Evolutionary conservation across 2,329 filamentous ascomycete species (phyloP), one percentile per base, ranked within the genome.

Genomic region (Monilinia laxa): DNA sequence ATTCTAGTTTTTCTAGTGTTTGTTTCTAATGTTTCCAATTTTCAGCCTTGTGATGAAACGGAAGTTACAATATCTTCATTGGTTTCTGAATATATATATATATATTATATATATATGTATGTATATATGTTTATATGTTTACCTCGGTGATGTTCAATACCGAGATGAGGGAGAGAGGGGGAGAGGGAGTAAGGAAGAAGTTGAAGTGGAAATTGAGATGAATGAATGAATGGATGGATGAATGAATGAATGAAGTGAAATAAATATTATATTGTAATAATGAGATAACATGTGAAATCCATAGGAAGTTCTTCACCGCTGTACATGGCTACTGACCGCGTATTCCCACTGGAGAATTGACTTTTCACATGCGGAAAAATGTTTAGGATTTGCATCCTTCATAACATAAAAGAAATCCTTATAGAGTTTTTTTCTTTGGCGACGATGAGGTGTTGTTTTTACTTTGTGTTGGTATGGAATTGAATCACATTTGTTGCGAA

Each of bases 21-120:
- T n/a, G n/a, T 2, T 49, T 59, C 52, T 52, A 52, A 23, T 25
- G 23, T 52, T 58, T 31, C 55, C 23, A 49, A 25, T 6, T 35
- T 35, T 20, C 42, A 59, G 57, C 18, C 57, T 47, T 49, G 31
- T 59, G 57, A 49, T 49, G 42, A 59, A 49, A 59, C 42, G 3
- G 7, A 47, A 47, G 56, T 59, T 59, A 31, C 47, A 49, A 49
- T 54, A 9, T 54, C 10, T n/a, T 18, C 4, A 54, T 28, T 35
- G 18, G 31, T 35, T 4, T 20, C 10, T 6, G 28, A 35, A 35
- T 18, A 31, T 54, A 14, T n/a, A 35, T 7, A 6, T 35, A 6
- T 35, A 35, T 35, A 6, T 35, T 35, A 35, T 35, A 6, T 35
- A 6, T 28, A 20, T 18, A 20, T 54, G 4, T n/a, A 35, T 7